Conservation (phyloP, 495 filamentous ascomycete genomes). For the Penicillium pulvis region DNA sequence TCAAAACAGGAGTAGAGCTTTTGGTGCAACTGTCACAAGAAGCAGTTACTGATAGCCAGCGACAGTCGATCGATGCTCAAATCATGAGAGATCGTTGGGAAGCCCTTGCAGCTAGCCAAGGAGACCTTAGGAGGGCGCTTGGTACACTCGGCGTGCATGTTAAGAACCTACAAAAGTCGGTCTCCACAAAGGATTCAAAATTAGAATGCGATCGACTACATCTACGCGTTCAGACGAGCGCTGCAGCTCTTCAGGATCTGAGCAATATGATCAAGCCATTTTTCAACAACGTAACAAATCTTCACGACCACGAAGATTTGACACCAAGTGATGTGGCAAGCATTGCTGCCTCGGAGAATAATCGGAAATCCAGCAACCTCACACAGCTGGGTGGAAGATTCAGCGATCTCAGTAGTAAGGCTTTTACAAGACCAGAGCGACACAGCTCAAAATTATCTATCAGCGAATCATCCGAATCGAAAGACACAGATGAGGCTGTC, state of each 20-base stretch:
- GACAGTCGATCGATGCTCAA: neutral
- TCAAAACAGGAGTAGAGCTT: conserved; percentile 1
- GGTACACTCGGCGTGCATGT: neutral
- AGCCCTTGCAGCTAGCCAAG: neutral
- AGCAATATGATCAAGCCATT: neutral
- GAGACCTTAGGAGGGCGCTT: neutral
- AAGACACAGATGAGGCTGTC: neutral
- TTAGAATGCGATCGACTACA: neutral
- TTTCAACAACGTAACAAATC: neutral
- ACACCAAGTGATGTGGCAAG: neutral
- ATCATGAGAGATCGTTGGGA: neutral
- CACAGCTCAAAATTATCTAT: conserved; percentile 1
- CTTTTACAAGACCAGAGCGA: neutral
- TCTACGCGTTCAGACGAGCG: neutral
- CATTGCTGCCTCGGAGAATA: neutral
- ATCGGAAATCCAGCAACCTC: neutral
- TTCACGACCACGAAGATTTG: neutral
- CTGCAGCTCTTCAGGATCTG: neutral
- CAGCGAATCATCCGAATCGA: neutral
- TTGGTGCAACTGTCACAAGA: neutral
- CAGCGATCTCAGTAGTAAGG: neutral
- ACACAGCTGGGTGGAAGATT: neutral
- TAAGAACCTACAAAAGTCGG: neutral
- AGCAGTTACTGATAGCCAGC: neutral
- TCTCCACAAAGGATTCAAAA: neutral